These are phyloP conservation scores for Mycena crocata DNA, from an alignment of 768 basidiomycete species.

Conservation along the genomic window DNA sequence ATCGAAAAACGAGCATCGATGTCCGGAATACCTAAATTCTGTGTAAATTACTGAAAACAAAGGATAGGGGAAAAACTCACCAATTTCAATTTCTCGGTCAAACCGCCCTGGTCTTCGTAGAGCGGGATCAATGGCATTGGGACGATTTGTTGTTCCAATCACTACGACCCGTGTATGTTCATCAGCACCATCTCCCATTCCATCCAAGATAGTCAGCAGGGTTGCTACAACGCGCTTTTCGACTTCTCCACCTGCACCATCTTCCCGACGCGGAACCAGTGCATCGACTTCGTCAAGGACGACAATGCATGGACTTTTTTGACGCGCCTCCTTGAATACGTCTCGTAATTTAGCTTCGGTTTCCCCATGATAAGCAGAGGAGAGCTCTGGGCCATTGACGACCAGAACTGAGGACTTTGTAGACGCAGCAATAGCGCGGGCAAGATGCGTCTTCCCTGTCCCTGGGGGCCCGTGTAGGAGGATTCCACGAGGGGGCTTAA, in stretches of 20 bases:
- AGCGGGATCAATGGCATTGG: conserved; percentile 96
- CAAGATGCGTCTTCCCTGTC: conserved; percentile 97
- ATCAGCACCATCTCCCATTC: conserved; percentile 70
- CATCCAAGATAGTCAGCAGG: conserved; percentile 93
- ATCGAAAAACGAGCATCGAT: conserved; percentile 87
- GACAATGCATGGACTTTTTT: conserved; percentile 89
- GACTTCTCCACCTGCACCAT: conserved; percentile 92
- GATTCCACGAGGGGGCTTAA: conserved; percentile 97
- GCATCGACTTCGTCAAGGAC: conserved; percentile 98
- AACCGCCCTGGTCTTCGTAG: conserved; percentile 90
- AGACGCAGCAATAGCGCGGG: conserved; percentile 92
- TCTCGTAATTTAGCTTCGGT: conserved; percentile 92
- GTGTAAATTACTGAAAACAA: conserved; percentile 13
- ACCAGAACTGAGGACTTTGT: conserved; percentile 90
- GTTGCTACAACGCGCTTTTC: conserved; percentile 97
- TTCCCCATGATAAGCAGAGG: conserved; percentile 97
- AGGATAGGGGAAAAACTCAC: conserved; percentile 52
- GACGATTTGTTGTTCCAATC: conserved; percentile 95
- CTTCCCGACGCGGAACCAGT: conserved; percentile 90
- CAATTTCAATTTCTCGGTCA: conserved; percentile 96
- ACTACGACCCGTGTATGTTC: conserved; percentile 82
- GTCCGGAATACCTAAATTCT: conserved; percentile 82
- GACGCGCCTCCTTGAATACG: conserved; percentile 87
- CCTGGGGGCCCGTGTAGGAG: conserved; percentile 96
- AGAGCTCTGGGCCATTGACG: conserved; percentile 95